phyloP scores from a whole-genome alignment of 2,329 filamentous ascomycete species.

The Colletotrichum sp. region DNA sequence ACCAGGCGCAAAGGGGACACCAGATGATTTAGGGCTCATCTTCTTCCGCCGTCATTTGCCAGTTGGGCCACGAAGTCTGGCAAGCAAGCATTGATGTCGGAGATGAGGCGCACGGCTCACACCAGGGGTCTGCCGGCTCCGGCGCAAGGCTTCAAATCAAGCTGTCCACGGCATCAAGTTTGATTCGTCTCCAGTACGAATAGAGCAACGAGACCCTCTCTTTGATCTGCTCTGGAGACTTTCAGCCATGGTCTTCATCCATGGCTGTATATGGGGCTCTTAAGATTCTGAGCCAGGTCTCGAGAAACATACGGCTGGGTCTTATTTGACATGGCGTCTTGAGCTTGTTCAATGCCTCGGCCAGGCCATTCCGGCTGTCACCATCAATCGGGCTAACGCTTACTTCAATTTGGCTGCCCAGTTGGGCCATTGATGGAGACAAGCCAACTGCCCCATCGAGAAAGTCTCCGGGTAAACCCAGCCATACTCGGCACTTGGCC shows the following conservation, averaged over 20 bases:
- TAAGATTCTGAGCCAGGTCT: neutral
- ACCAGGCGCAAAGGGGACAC: neutral
- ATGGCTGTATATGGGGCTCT: neutral
- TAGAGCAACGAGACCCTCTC: neutral
- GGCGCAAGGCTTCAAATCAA: slow-evolving; percentile 3
- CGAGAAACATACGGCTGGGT: neutral
- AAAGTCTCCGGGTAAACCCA: slow-evolving; percentile 5
- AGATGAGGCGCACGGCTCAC: slow-evolving; percentile 37
- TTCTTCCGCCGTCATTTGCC: neutral
- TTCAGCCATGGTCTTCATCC: neutral
- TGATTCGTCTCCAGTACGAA: neutral
- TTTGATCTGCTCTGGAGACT: neutral
- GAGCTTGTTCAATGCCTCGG: neutral
- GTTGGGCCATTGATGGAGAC: slow-evolving; percentile 4
- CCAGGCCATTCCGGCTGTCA: neutral
- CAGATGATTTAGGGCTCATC: neutral
- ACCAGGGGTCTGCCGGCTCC: slow-evolving; percentile 21
- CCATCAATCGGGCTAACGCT: neutral
- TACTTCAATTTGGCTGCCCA: neutral
- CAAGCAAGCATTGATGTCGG: slow-evolving; percentile 36
- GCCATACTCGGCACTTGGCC: slow-evolving; percentile 11
- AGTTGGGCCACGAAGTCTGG: neutral
- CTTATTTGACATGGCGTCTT: neutral
- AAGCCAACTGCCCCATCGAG: slow-evolving; percentile 9
- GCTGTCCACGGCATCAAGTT: neutral